Conservation (phyloP, 352 stramenopile genomes). For the Phytophthora brassicae region DNA sequence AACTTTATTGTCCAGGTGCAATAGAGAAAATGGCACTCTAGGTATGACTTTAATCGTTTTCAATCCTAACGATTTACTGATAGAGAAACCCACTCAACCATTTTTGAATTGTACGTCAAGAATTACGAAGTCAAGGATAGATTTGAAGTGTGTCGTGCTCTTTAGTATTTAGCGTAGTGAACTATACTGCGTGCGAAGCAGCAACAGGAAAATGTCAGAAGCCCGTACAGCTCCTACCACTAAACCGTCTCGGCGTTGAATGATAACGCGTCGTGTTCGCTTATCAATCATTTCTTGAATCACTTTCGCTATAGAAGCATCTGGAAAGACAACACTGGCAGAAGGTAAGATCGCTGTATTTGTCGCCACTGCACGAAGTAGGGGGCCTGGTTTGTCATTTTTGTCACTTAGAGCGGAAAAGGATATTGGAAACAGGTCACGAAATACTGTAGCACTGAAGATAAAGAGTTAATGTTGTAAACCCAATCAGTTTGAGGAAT, state of each 20-base stretch:
- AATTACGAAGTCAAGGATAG: no score
- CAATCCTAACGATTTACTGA: no score
- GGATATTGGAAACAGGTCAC: conserved; percentile 34
- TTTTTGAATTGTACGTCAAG: no score
- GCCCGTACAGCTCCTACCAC: conserved; percentile 46
- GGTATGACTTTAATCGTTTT: not conserved
- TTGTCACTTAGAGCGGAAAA: conserved; percentile 18
- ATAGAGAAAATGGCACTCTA: conserved; percentile 10
- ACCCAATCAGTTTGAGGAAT: not conserved
- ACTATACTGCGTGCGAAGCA: conserved; percentile 53
- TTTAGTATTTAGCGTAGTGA: conserved; percentile 15
- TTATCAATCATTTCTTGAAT: conserved; percentile 48
- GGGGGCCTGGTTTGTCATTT: conserved; percentile 15
- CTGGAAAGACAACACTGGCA: conserved; percentile 20
- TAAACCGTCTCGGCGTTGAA: conserved; percentile 22
- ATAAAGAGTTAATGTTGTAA: not conserved
- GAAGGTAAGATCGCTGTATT: conserved; percentile 16
- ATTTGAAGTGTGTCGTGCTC: no score
- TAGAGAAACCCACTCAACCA: not conserved
- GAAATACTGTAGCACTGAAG: conserved; percentile 22
- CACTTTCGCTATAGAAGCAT: conserved; percentile 47
- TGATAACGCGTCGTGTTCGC: conserved; percentile 35
- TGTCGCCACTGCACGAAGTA: conserved; percentile 34
- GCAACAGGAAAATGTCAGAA: conserved; percentile 50
- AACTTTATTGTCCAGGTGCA: conserved; percentile 78